phyloP scores from a whole-genome alignment of 495 filamentous ascomycete genomes.

The Hypoxylon trugodes region DNA sequence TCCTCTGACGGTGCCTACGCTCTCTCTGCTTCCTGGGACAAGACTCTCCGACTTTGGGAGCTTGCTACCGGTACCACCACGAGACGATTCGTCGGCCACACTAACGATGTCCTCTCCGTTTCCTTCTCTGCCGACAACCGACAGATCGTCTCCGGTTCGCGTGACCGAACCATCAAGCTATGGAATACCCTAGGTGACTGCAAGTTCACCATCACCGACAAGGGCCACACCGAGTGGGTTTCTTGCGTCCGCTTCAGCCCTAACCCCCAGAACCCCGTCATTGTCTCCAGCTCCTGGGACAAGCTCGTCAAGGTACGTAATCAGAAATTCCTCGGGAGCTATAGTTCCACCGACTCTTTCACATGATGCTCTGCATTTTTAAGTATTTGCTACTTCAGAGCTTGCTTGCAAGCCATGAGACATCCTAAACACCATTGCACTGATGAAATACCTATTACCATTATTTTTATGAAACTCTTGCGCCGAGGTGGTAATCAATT shows the following conservation, averaged over 20 bases:
- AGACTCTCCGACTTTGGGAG: slow-evolving; percentile 99
- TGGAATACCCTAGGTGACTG: slow-evolving; percentile 99
- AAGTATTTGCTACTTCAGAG: slow-evolving; percentile 99
- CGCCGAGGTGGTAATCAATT: slow-evolving; percentile 6
- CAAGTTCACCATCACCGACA: slow-evolving; percentile 99
- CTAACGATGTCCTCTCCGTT: slow-evolving; percentile 98
- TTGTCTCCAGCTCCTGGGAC: slow-evolving; percentile 98
- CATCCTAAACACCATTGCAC: slow-evolving; percentile 85
- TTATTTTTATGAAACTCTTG: slow-evolving; percentile 35
- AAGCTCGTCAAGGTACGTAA: slow-evolving; percentile 98
- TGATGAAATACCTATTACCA: slow-evolving; percentile 65
- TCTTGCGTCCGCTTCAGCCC: slow-evolving; percentile 99
- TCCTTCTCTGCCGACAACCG: slow-evolving; percentile 99
- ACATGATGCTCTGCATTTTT: slow-evolving; percentile 87
- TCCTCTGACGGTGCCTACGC: slow-evolving; percentile 99
- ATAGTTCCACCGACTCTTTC: slow-evolving; percentile 16
- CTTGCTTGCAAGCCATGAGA: slow-evolving; percentile 89
- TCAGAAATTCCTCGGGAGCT: slow-evolving; percentile 1
- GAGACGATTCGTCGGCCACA: slow-evolving; percentile 98
- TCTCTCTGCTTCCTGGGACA: slow-evolving; percentile 98
- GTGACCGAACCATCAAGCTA: slow-evolving; percentile 98
- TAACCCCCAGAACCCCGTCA: slow-evolving; percentile 99
- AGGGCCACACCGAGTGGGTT: slow-evolving; percentile 99
- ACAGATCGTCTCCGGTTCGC: slow-evolving; percentile 98
- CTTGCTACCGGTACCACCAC: slow-evolving; percentile 95